Percentiles rank a stretch among this genome's conserved stretches.
phyloP scores from a whole-genome alignment of 495 filamentous ascomycete genomes.

The Chaetomium tenue region DNA sequence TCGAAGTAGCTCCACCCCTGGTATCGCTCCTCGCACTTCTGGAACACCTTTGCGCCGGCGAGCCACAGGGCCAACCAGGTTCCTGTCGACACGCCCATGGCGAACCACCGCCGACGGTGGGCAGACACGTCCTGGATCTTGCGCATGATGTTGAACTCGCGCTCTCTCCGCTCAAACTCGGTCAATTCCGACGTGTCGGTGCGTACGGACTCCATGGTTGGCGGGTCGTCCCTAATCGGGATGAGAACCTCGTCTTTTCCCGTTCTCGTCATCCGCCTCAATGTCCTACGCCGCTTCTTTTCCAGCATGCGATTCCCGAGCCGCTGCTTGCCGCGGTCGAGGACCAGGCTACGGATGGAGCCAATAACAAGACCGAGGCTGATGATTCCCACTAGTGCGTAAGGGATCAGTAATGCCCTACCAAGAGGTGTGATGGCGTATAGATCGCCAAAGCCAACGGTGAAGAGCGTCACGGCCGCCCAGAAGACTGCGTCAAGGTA shows the following conservation, averaged over 20 bases:
- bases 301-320: slow-evolving; percentile 68
- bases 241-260: slow-evolving; percentile 51
- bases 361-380: slow-evolving; percentile 82
- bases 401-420: slow-evolving; percentile 71
- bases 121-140: slow-evolving; percentile 66
- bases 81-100: slow-evolving; percentile 59
- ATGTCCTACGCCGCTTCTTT: slow-evolving; percentile 58
- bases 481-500: slow-evolving; percentile 81
- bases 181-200: slow-evolving; percentile 26
- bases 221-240: slow-evolving; percentile 40
- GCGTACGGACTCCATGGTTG: background rate
- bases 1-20: slow-evolving; percentile 76
- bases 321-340: slow-evolving; percentile 72
- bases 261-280: slow-evolving; percentile 52
- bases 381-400: slow-evolving; percentile 74
- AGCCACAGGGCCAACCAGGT: slow-evolving; percentile 77
- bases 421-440: slow-evolving; percentile 56
- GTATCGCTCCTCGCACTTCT: slow-evolving; percentile 43
- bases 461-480: slow-evolving; percentile 80
- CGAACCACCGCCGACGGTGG: slow-evolving; percentile 63
- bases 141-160: slow-evolving; percentile 83
- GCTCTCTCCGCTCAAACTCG: slow-evolving; percentile 62
- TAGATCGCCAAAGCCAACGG: slow-evolving; percentile 75
- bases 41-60: slow-evolving; percentile 72
- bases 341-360: slow-evolving; percentile 73